Evolutionary conservation across 2,329 filamentous ascomycete species (phyloP).

Genomic region (Parastagonospora nodorum): DNA sequence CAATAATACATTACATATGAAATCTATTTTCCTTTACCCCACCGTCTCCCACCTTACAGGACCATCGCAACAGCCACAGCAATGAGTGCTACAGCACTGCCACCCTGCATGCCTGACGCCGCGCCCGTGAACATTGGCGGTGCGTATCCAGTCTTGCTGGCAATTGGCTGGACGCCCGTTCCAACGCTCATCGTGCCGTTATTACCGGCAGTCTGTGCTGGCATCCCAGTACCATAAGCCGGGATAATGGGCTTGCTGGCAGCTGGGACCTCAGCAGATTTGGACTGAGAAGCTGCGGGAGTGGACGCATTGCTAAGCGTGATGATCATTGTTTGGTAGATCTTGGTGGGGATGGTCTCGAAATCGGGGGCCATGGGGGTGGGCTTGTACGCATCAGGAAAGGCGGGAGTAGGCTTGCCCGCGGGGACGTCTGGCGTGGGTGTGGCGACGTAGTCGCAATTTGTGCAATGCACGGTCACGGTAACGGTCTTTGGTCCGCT

Average conservation of each 20-base stretch:
- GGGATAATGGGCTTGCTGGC: conserved; percentile 1
- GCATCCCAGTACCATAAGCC: not conserved
- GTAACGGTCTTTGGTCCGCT: conserved; percentile 31
- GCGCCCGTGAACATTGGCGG: conserved; percentile 30
- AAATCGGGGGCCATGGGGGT: not conserved
- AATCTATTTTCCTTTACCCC: too few species aligned
- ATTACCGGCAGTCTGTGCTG: not conserved
- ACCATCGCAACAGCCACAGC: conserved; percentile 18
- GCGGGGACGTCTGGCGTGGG: conserved; percentile 5
- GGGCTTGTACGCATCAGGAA: conserved; percentile 3
- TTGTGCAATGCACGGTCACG: conserved; percentile 25
- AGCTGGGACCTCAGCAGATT: not conserved
- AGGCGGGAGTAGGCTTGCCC: not conserved
- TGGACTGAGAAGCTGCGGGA: conserved; percentile 4
- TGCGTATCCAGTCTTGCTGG: conserved; percentile 19
- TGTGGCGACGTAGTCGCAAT: conserved; percentile 12
- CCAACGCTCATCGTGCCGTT: conserved; percentile 1
- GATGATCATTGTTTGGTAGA: conserved; percentile 21
- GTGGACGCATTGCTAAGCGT: conserved; percentile 24
- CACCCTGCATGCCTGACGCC: conserved; percentile 17
- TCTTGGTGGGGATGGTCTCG: conserved; percentile 5
- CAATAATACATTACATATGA: too few species aligned
- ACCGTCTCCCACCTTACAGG: conserved; percentile 11
- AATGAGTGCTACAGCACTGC: conserved; percentile 17
- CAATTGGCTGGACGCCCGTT: conserved; percentile 6